Evolutionary conservation across 2,329 filamentous ascomycete genomes (phyloP).

Genomic region (Cladobotryum mycophilum): DNA sequence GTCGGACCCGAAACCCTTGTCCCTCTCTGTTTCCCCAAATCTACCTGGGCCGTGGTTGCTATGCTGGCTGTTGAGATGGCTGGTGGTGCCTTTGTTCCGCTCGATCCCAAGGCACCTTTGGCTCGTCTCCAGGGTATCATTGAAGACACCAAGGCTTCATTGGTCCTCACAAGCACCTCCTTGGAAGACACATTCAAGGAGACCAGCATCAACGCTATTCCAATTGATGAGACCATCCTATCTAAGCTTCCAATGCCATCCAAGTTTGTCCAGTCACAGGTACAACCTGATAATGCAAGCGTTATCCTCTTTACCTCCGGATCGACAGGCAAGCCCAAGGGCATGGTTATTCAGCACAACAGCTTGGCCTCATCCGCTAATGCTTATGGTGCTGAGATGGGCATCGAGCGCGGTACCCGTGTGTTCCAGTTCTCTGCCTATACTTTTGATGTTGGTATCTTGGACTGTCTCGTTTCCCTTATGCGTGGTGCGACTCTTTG

Average conservation of each 20-base stretch:
- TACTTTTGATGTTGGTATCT: constrained; percentile 11
- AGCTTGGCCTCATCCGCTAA: not conserved
- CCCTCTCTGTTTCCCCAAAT: constrained; percentile 5
- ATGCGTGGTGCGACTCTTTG: constrained; percentile 8
- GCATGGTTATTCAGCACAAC: constrained; percentile 4
- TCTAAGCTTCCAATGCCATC: constrained; percentile 4
- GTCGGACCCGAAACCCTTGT: constrained; percentile 3
- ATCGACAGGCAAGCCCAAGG: constrained; percentile 6
- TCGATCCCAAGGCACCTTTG: not conserved
- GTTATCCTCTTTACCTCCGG: constrained; percentile 7
- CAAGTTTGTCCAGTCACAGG: not conserved
- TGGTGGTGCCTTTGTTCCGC: constrained; percentile 6
- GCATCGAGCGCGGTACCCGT: not conserved
- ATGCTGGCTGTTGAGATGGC: constrained; percentile 8
- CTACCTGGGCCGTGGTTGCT: constrained; percentile 1
- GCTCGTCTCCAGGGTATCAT: constrained; percentile 7
- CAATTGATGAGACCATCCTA: constrained; percentile 3
- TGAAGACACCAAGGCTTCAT: constrained; percentile 4
- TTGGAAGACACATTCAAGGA: constrained; percentile 1
- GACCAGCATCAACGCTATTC: not conserved
- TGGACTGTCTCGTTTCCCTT: constrained; percentile 8
- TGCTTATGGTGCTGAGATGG: not conserved
- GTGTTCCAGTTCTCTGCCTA: constrained; percentile 14
- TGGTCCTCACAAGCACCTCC: constrained; percentile 2
- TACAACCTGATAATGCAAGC: no score